These are phyloP conservation scores for Nothomitra cinnamomea DNA, from an alignment of 2,329 filamentous ascomycete genomes.

Conservation along the genomic window DNA sequence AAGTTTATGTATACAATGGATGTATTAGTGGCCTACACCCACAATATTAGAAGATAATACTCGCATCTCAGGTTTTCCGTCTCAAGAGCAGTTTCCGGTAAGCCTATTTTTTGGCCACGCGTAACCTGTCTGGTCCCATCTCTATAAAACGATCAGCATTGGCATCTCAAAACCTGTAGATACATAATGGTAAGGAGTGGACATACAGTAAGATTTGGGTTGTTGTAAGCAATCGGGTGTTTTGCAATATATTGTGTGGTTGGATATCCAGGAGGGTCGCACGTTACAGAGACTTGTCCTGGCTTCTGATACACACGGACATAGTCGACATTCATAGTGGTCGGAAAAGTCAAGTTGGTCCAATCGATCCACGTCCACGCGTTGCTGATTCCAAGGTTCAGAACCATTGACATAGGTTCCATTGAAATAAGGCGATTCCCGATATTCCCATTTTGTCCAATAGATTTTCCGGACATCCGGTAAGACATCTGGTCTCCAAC, in stretches of 20 bases:
- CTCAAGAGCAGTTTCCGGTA: conserved; percentile 10
- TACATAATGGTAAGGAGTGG: not conserved
- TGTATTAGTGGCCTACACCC: too few species aligned
- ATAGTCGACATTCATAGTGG: conserved; percentile 36
- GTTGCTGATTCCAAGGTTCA: conserved; percentile 35
- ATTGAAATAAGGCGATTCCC: conserved; percentile 29
- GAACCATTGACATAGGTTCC: conserved; percentile 36
- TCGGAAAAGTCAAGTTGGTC: conserved; percentile 28
- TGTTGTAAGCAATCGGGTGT: conserved; percentile 30
- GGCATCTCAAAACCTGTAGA: not conserved
- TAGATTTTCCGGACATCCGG: conserved; percentile 32
- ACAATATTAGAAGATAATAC: too few species aligned
- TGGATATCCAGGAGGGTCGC: conserved; percentile 35
- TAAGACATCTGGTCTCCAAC: conserved; percentile 34
- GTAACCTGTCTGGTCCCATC: conserved; percentile 17
- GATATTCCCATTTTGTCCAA: conserved; percentile 37
- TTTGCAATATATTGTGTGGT: conserved; percentile 33
- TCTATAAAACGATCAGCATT: conserved; percentile 8
- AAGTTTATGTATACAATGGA: too few species aligned
- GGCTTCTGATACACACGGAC: conserved; percentile 36
- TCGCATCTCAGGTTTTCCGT: too few species aligned
- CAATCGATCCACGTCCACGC: conserved; percentile 32
- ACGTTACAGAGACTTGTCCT: conserved; percentile 31
- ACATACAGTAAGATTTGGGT: conserved; percentile 33
- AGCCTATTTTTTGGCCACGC: conserved; percentile 16